These are phyloP conservation scores for Dictyostelium capitatum DNA, from an alignment of 78 protist genomes.

Conservation along the genomic window DNA sequence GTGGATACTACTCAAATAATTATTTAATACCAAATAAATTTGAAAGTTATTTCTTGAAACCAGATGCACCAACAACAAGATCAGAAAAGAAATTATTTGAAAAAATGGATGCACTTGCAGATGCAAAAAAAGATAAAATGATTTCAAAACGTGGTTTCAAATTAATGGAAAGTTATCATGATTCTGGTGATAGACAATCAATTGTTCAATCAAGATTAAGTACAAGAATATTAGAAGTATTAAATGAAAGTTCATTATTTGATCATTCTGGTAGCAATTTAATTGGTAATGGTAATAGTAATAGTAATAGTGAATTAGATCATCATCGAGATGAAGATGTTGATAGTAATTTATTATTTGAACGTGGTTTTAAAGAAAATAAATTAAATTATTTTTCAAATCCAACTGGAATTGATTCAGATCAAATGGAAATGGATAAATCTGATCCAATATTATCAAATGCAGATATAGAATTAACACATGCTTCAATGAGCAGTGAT, in stretches of 20 bases:
- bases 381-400: constrained; percentile 3
- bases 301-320: not conserved
- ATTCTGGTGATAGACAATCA: not conserved
- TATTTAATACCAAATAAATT: not conserved
- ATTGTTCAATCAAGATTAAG: constrained; percentile 37
- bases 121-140: not conserved
- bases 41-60: constrained; percentile 26
- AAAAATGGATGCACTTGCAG: constrained; percentile 7
- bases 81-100: constrained; percentile 21
- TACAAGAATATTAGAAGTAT: constrained; percentile 16
- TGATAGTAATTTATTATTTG: not conserved
- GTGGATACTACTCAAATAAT: constrained; percentile 41
- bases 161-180: not conserved
- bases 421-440: not conserved
- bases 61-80: constrained; percentile 6
- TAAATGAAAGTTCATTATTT: constrained; percentile 30
- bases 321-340: not conserved
- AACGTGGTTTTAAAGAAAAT: too few species aligned
- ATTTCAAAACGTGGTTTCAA: constrained; percentile 25
- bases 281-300: not conserved
- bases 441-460: constrained; percentile 19
- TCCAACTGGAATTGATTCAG: not conserved
- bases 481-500: constrained; percentile 32
- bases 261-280: not conserved
- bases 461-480: constrained; percentile 26